Evolutionary conservation across 345 rosid genomes (phyloP).

Genomic region (Camelina hispida): DNA sequence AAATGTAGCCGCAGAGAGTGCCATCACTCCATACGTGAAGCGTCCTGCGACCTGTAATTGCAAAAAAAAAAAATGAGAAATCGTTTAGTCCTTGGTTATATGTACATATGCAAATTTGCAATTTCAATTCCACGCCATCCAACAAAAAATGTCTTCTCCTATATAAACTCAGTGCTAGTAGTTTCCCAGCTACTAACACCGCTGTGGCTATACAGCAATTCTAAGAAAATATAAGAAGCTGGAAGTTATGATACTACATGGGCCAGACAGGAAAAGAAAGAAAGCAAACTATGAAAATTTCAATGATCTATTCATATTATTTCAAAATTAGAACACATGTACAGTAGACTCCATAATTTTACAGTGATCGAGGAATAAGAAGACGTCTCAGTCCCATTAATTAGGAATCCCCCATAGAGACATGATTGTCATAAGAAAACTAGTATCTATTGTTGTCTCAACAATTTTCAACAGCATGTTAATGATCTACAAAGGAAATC

Average conservation of each 20-base stretch:
- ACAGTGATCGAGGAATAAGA: no score
- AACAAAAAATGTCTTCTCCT: slow-evolving; percentile 1
- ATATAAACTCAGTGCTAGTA: background rate
- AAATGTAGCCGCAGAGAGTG: slow-evolving; percentile 90
- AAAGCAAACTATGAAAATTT: background rate
- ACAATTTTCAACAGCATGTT: background rate
- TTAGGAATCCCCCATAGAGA: no score
- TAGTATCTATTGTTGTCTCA: background rate
- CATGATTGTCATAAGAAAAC: no score
- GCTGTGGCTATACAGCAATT: slow-evolving; percentile 5
- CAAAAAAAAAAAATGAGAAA: background rate
- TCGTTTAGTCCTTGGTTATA: slow-evolving; percentile 7
- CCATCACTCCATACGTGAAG: slow-evolving; percentile 97
- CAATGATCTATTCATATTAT: background rate
- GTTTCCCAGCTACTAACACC: background rate
- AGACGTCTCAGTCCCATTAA: no score
- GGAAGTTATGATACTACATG: background rate
- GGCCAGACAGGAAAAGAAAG: slow-evolving; percentile 6
- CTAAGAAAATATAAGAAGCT: background rate
- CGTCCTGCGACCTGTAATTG: slow-evolving; percentile 82
- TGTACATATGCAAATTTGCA: background rate
- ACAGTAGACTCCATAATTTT: background rate
- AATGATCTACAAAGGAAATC: background rate
- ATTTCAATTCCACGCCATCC: background rate
- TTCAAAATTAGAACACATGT: background rate